Evolutionary conservation across 192 early-diverging fungal species (phyloP).

Genomic region (Geosiphon pyriformis): DNA sequence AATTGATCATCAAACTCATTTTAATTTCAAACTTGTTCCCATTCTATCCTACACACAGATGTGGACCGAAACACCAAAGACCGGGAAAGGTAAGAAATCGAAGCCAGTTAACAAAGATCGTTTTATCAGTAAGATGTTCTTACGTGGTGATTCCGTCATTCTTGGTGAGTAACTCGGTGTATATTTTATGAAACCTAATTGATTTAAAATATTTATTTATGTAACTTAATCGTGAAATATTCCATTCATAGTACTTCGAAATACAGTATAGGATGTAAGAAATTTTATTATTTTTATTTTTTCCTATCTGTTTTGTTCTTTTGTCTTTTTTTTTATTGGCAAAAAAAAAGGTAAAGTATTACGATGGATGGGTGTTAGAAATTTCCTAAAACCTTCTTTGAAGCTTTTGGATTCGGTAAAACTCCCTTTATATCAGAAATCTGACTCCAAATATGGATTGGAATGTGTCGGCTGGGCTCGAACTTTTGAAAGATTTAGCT

Average conservation of each 20-base stretch:
- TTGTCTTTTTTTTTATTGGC: too few relatives aligned
- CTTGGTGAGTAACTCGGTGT: constrained; percentile 50
- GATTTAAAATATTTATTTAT: not conserved
- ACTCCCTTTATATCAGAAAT: too few relatives aligned
- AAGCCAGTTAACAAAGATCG: constrained; percentile 97
- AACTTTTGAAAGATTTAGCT: too few relatives aligned
- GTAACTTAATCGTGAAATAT: not conserved
- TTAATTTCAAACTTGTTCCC: not conserved
- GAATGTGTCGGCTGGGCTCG: too few relatives aligned
- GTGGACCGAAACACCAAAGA: constrained; percentile 93
- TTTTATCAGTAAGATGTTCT: constrained; percentile 97
- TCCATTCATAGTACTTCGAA: constrained; percentile 33
- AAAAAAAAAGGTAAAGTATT: too few relatives aligned
- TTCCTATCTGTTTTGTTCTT: too few relatives aligned
- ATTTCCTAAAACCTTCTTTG: too few relatives aligned
- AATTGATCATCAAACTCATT: not conserved
- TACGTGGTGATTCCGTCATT: constrained; percentile 94
- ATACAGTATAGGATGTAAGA: constrained; percentile 45
- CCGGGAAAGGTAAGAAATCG: constrained; percentile 92
- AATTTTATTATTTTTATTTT: too few relatives aligned
- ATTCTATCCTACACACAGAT: constrained; percentile 55
- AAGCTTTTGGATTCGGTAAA: too few relatives aligned
- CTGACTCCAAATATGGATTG: too few relatives aligned
- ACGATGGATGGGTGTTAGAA: too few relatives aligned
- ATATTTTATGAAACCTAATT: not conserved